Evolutionary conservation across 2,329 filamentous ascomycete genomes (phyloP).

Genomic region (Aureobasidium lini): DNA sequence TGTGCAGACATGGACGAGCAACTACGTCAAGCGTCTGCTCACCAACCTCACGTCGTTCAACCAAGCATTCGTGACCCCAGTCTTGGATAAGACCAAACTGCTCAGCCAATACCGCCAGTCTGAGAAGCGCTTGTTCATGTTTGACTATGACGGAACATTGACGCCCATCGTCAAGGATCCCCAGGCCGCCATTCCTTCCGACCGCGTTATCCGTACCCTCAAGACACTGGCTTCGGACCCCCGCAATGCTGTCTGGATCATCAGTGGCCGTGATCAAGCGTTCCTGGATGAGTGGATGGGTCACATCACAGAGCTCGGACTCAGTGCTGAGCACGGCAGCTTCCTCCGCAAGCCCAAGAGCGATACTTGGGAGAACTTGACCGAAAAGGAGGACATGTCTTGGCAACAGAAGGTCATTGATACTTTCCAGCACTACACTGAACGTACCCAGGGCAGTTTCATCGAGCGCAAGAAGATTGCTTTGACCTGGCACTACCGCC

Average conservation of each 20-base stretch:
- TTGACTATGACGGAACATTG: conserved; percentile 95
- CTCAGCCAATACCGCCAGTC: conserved; percentile 67
- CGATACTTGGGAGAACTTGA: conserved; percentile 79
- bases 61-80: conserved; percentile 68
- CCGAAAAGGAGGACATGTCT: conserved; percentile 78
- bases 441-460: conserved; percentile 82
- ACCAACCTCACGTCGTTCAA: conserved; percentile 72
- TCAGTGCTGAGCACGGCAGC: conserved; percentile 93
- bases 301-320: conserved; percentile 81
- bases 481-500: conserved; percentile 93
- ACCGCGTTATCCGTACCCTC: conserved; percentile 71
- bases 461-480: conserved; percentile 93
- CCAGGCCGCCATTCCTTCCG: conserved; percentile 77
- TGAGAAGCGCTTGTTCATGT: conserved; percentile 83
- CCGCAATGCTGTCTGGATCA: conserved; percentile 92
- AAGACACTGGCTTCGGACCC: conserved; percentile 72
- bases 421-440: conserved; percentile 81
- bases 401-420: conserved; percentile 84
- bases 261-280: conserved; percentile 85
- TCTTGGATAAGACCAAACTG: conserved; percentile 67
- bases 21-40: conserved; percentile 70
- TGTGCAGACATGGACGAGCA: conserved; percentile 77
- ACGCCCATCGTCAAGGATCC: conserved; percentile 94
- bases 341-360: conserved; percentile 78
- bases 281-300: conserved; percentile 89